Conservation (phyloP, 257 asterid genomes). For the Forsythia suspensa region DNA sequence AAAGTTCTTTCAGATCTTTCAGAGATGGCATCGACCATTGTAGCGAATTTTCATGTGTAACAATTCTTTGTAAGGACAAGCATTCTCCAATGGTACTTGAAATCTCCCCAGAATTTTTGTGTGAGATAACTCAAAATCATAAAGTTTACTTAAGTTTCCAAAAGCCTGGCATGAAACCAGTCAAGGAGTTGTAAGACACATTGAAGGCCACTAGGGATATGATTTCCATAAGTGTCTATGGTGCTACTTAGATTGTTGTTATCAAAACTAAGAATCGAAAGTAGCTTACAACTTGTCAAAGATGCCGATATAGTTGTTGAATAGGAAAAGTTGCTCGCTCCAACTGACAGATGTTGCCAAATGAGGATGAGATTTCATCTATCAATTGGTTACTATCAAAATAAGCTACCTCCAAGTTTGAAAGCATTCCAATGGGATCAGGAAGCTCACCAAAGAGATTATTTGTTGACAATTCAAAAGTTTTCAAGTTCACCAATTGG, state of each 20-base stretch:
- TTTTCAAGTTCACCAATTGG: too few species aligned
- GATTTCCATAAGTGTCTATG: conserved; percentile 33
- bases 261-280: conserved; percentile 29
- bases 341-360: conserved; percentile 38
- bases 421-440: conserved; percentile 41
- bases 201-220: conserved; percentile 31
- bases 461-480: too few species aligned
- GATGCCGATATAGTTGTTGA: conserved; percentile 41
- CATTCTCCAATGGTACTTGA: conserved; percentile 37
- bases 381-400: conserved; percentile 33
- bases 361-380: conserved; percentile 37
- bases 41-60: conserved; percentile 32
- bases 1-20: conserved; percentile 27
- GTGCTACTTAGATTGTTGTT: conserved; percentile 43
- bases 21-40: conserved; percentile 39
- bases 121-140: conserved; percentile 31
- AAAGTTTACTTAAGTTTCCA: conserved; percentile 42
- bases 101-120: conserved; percentile 46
- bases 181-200: conserved; percentile 40
- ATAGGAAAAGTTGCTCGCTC: conserved; percentile 24
- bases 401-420: conserved; percentile 28
- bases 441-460: conserved; percentile 14
- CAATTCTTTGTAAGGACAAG: conserved; percentile 31
- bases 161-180: conserved; percentile 37
- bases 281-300: conserved; percentile 34